phyloP scores from a whole-genome alignment of 1,284 basidiomycete species.

The Austroboletus niveus region DNA sequence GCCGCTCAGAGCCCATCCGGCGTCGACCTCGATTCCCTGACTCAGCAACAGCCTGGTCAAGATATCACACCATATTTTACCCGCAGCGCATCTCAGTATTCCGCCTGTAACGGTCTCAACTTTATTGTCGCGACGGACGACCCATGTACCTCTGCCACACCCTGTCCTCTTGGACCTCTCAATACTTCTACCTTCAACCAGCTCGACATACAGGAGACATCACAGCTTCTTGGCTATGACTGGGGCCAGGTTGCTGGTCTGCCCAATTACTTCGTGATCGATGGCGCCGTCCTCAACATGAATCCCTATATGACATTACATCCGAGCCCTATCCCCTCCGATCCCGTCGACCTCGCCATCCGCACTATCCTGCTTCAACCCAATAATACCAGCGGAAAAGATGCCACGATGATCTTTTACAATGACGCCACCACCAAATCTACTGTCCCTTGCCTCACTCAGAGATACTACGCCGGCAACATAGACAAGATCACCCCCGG shows the following conservation, averaged over 20 bases:
- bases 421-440: constrained; percentile 63
- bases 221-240: constrained; percentile 75
- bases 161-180: constrained; percentile 64
- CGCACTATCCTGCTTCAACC: constrained; percentile 66
- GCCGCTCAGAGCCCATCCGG: constrained; percentile 47
- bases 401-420: constrained; percentile 86
- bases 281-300: constrained; percentile 94
- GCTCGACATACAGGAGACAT: constrained; percentile 65
- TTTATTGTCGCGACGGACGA: constrained; percentile 72
- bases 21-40: constrained; percentile 62
- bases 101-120: constrained; percentile 58
- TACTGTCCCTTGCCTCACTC: constrained; percentile 75
- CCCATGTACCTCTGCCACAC: constrained; percentile 59
- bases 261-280: constrained; percentile 80
- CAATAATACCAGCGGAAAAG: constrained; percentile 66
- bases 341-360: constrained; percentile 82
- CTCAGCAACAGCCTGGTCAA: constrained; percentile 64
- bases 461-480: constrained; percentile 89
- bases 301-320: constrained; percentile 82
- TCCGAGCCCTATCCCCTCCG: constrained; percentile 63
- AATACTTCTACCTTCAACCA: constrained; percentile 54
- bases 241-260: constrained; percentile 80
- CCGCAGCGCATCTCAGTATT: constrained; percentile 62
- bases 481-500: constrained; percentile 97
- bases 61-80: constrained; percentile 89